Evolutionary conservation across 148 eudicot species (phyloP), one percentile per base, ranked within the genome.

Genomic region (Diospyros kaki): DNA sequence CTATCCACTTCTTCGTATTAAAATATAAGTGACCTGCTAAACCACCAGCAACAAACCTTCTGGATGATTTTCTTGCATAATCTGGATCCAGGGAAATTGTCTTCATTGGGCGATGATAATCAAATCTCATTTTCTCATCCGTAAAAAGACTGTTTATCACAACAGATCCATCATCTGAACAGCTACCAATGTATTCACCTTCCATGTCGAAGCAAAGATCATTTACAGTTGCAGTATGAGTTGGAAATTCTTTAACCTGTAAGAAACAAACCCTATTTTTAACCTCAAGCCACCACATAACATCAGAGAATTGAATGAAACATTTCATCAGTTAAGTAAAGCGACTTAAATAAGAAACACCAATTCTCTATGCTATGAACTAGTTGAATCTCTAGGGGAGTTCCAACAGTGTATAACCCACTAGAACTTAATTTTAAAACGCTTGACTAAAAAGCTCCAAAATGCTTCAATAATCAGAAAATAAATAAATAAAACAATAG

Each of bases 51-150:
- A 92, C 98, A 84, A 92, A 95, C 82, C 98, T 90, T 83, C 82
- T 87, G 65, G 97, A 84, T 60, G 90, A 72, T 78, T 86, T 92
- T 75, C 87, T 86, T 58, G 83, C 87, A 84, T 90, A 95, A 75
- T 95, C 96, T 77, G 98, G 98, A 83, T 95, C 98, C 72, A 95
- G 78, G 60, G 98, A 92, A 80, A 95, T 89, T 45, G 93, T 87
- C 84, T 95, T 95, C 94, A 95, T 92, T 12, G 98, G 98, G 74
- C 97, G 92, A 80, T 92, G 97, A 83, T 95, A 95, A 75, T 95
- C 94, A 88, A 87, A 95, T 83, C 85, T 87, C 80, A 89, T 77
- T 82, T 81, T 90, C 78, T 92, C 96, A 68, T 92, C 98, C 42
- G 91, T 84, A 73, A 95, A 95, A 69, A 95, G 96, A 74, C 97